Evolutionary conservation across 176 grass and related monocot species (phyloP), one percentile per base, ranked within the genome.

Genomic region (Aegilops sharonensis): DNA sequence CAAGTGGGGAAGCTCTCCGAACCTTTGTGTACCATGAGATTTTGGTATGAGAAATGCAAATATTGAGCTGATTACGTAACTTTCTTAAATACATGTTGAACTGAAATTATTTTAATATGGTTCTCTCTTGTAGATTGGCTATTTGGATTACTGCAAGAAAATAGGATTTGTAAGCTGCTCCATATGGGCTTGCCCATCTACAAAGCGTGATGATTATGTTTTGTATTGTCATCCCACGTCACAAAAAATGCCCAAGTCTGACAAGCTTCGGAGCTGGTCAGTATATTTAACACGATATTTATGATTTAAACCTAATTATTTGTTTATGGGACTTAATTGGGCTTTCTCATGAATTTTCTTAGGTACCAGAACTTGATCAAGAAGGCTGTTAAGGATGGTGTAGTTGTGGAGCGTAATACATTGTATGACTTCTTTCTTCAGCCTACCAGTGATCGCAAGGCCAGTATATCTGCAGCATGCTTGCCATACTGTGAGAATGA

Each of bases 11-110:
- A 84, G 93, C 91, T 81, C 88, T 98, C 50, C 91, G 96, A 42
- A 98, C 96, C 43, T 92, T 91, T 79, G 96, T 98, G 70, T 98
- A 95, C 79, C 96, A 98, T 80, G 93, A 95, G 91, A 92, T 98
- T 89, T 87, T 95, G 96, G 96, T 98, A 95, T 8, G 87, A 63
- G 32, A 92, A 85, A 42, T 75, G 32, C 57, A 80, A 50, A 75
- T 43, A 78, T 42, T 81, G 15, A 52, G 57, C 21, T 77, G 59
- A 68, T 8, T 8, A 65, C 39, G 54, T 86, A 35, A 21, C 78
- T 32, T 59, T 86, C 21, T 77, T 87, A 13, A 66, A 77, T 87
- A 13, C 63, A 34, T 83, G 48, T 63, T 81, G 52, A 88, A 21
- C 21, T 67, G 62, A 72, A 85, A 62, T 57, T 78, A 37, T 64